Percentiles rank a stretch among this genome's conserved stretches.
phyloP scores from a whole-genome alignment of 202 grass and related monocot species.

The Dendrocalamus latiflorus region DNA sequence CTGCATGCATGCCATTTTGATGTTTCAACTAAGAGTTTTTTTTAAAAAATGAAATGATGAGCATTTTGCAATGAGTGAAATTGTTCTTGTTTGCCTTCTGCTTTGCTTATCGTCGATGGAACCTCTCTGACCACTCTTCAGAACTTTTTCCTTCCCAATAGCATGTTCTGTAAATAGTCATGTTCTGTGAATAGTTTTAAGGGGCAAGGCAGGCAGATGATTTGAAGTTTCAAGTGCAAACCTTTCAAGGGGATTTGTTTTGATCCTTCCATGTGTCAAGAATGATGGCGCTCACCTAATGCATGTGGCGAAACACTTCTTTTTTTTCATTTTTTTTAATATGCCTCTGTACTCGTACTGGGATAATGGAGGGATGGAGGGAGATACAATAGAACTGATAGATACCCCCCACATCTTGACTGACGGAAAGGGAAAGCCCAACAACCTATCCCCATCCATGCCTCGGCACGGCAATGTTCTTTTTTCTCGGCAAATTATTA shows the following conservation, averaged over 20 bases:
- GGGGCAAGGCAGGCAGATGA: not conserved
- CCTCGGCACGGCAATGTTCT: not conserved
- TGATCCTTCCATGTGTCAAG: constrained; percentile 16
- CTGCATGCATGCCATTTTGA: not conserved
- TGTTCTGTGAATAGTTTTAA: not conserved
- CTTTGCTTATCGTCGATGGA: not conserved
- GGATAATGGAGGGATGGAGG: not conserved
- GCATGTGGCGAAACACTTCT: not conserved
- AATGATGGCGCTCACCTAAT: constrained; percentile 24
- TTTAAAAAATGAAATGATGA: not conserved
- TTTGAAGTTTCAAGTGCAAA: not conserved
- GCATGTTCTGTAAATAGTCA: no score
- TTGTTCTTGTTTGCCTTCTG: not conserved
- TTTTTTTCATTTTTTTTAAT: not conserved
- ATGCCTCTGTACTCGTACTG: not conserved
- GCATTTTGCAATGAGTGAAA: not conserved
- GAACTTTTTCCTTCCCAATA: not conserved
- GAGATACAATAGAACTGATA: not conserved
- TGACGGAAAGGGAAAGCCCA: constrained; percentile 50
- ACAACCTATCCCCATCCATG: constrained; percentile 38
- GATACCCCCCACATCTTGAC: constrained; percentile 29
- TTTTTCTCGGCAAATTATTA: not conserved
- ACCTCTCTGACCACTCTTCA: not conserved
- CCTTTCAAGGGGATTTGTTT: not conserved
- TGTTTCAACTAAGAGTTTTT: not conserved